Conservation (phyloP, 2,329 filamentous ascomycete genomes). For the Phyllosticta paracitricarpa region DNA sequence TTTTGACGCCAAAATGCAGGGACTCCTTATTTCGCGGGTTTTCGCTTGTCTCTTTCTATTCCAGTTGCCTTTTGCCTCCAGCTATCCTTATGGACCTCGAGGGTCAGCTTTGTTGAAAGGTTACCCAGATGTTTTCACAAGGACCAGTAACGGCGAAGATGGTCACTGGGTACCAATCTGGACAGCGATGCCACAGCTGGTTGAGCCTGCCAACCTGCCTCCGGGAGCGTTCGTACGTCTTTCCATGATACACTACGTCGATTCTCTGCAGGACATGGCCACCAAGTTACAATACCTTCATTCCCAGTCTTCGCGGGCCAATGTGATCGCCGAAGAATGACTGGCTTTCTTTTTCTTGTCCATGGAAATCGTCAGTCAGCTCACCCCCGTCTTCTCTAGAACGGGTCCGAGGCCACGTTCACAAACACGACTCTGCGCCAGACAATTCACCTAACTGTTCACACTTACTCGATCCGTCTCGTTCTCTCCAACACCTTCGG, state of each 20-base stretch:
- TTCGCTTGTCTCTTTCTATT: not conserved
- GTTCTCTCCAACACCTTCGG: conserved; percentile 59
- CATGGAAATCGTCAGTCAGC: not conserved
- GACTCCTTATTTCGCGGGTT: not conserved
- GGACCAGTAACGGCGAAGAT: conserved; percentile 1
- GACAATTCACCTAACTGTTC: conserved; percentile 51
- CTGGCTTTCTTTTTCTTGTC: conserved; percentile 17
- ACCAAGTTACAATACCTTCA: not conserved
- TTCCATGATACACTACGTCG: not conserved
- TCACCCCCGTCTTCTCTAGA: conserved; percentile 26
- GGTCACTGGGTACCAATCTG: conserved; percentile 53
- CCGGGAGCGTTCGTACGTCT: conserved; percentile 47
- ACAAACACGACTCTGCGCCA: conserved; percentile 55
- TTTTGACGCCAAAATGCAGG: not conserved
- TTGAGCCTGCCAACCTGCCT: conserved; percentile 53
- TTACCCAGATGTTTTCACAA: not conserved
- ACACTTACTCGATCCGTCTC: conserved; percentile 47
- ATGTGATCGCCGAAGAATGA: conserved; percentile 11
- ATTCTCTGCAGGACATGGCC: conserved; percentile 13
- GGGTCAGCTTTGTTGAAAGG: not conserved
- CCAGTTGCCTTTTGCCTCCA: not conserved
- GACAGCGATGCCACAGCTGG: conserved; percentile 57
- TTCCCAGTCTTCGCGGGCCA: not conserved
- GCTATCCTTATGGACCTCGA: not conserved
- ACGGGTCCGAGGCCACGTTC: conserved; percentile 45